Conservation (phyloP, 1,284 basidiomycete species). For the Omphalotus olearius region DNA sequence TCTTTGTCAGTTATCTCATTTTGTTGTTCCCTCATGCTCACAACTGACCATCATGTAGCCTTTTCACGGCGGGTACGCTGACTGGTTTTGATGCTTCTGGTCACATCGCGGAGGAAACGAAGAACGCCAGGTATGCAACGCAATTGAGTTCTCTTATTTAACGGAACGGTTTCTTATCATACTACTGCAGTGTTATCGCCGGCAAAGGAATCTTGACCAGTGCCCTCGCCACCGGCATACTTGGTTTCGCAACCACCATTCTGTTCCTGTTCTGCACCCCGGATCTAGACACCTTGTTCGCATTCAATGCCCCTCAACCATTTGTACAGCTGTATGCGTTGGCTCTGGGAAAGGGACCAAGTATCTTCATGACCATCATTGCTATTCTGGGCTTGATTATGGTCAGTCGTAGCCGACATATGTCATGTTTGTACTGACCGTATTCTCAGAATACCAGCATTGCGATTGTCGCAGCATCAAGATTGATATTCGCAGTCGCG, state of each 20-base stretch:
- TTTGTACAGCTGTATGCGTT: conserved; percentile 83
- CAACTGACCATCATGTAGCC: conserved; percentile 34
- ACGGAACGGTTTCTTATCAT: background rate
- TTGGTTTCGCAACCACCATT: conserved; percentile 74
- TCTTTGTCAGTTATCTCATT: conserved; percentile 52
- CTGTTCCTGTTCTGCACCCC: conserved; percentile 86
- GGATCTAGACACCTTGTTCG: conserved; percentile 67
- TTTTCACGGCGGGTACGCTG: conserved; percentile 80
- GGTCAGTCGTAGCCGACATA: conserved; percentile 39
- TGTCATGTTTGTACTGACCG: background rate
- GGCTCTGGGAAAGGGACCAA: conserved; percentile 72
- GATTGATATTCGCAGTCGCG: conserved; percentile 82
- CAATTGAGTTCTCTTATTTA: background rate
- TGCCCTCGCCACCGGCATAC: conserved; percentile 67
- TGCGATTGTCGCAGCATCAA: conserved; percentile 78
- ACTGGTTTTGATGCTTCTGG: conserved; percentile 88
- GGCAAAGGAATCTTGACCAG: conserved; percentile 76
- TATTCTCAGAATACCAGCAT: conserved; percentile 72
- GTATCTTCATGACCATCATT: conserved; percentile 80
- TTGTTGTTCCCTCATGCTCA: background rate
- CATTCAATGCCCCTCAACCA: conserved; percentile 77
- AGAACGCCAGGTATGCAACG: conserved; percentile 64
- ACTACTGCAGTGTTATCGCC: conserved; percentile 54
- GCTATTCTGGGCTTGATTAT: conserved; percentile 76
- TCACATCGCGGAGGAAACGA: conserved; percentile 87